Evolutionary conservation across 2,329 filamentous ascomycete species (phyloP).

Genomic region (Dactylella cylindrospora): DNA sequence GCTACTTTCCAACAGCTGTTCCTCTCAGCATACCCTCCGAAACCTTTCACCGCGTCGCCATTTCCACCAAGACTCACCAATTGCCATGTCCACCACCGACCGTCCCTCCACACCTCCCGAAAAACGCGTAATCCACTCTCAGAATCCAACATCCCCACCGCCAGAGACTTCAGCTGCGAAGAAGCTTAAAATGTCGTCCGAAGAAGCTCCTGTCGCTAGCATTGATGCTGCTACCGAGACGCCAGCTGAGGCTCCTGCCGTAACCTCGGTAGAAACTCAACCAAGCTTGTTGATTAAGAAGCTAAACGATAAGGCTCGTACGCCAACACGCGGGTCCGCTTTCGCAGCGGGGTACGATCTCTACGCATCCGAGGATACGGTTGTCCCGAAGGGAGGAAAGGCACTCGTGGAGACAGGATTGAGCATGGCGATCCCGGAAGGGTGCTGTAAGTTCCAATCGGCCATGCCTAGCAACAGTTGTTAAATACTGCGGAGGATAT

Average conservation of each 20-base stretch:
- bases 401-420: slow-evolving; percentile 88
- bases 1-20: slow-evolving; percentile 2
- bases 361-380: slow-evolving; percentile 72
- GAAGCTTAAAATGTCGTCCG: slow-evolving; percentile 41
- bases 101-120: slow-evolving; percentile 49
- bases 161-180: slow-evolving; percentile 44
- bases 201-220: slow-evolving; percentile 6
- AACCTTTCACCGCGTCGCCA: no score
- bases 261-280: slow-evolving; percentile 50
- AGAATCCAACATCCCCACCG: slow-evolving; percentile 50
- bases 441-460: slow-evolving; percentile 69
- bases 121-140: slow-evolving; percentile 50
- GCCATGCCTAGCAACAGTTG: background rate
- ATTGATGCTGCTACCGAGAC: slow-evolving; percentile 49
- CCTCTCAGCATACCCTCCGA: slow-evolving; percentile 21
- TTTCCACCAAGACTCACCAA: no score
- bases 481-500: no score
- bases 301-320: slow-evolving; percentile 72
- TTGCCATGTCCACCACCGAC: slow-evolving; percentile 44
- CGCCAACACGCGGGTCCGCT: slow-evolving; percentile 84
- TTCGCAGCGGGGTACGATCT: slow-evolving; percentile 94
- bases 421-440: slow-evolving; percentile 82
- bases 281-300: slow-evolving; percentile 84
- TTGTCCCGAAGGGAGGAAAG: slow-evolving; percentile 79
- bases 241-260: slow-evolving; percentile 45